These are phyloP conservation scores for Urtica urens DNA, from an alignment of 306 rosid genomes.

Conservation along the genomic window DNA sequence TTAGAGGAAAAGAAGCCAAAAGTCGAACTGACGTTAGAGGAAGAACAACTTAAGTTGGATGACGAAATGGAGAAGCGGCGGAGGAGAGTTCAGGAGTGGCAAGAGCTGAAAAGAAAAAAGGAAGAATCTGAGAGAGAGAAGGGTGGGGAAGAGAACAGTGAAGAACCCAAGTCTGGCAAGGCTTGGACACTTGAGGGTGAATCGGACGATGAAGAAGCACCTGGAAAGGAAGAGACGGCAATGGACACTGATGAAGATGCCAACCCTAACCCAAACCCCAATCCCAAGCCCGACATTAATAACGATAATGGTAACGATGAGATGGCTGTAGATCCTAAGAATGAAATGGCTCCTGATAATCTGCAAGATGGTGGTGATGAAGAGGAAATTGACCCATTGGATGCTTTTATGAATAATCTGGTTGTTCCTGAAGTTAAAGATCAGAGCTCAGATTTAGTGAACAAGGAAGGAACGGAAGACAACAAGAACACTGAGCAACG, in stretches of 20 bases:
- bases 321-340: conserved; percentile 23
- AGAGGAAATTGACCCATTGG: conserved; percentile 76
- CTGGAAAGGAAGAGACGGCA: conserved; percentile 34
- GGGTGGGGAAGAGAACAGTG: conserved; percentile 41
- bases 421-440: conserved; percentile 74
- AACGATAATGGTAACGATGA: conserved; percentile 28
- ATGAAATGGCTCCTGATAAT: conserved; percentile 31
- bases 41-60: conserved; percentile 67
- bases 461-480: conserved; percentile 35
- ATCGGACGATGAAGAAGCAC: conserved; percentile 80
- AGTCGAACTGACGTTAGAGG: conserved; percentile 72
- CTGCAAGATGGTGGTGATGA: conserved; percentile 28
- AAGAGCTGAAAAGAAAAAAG: conserved; percentile 67
- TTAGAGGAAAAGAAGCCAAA: conserved; percentile 34
- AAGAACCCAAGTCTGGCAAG: conserved; percentile 61
- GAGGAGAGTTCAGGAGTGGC: conserved; percentile 97
- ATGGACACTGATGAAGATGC: conserved; percentile 51
- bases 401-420: conserved; percentile 91
- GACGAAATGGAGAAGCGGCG: conserved; percentile 93
- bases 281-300: too few species aligned
- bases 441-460: conserved; percentile 27
- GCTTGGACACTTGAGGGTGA: conserved; percentile 94
- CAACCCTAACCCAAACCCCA: conserved; percentile 20
- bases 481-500: conserved; percentile 30
- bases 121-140: conserved; percentile 75